Conservation (phyloP, 495 filamentous ascomycete species). For the Neurospora terricola region DNA sequence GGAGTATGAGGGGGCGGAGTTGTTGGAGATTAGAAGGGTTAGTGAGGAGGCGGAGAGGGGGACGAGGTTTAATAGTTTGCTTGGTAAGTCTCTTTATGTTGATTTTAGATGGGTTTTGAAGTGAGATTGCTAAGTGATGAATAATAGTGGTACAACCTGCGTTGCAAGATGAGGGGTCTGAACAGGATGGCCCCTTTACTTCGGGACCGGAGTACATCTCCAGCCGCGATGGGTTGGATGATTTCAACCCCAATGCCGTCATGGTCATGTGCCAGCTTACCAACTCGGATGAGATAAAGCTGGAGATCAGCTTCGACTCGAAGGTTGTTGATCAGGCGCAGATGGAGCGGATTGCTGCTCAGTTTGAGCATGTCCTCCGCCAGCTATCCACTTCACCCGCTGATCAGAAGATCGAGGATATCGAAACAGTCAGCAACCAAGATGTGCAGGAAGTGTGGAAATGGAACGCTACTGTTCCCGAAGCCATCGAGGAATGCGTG, state of each 20-base stretch:
- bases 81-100: background rate
- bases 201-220: background rate
- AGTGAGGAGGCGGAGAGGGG: background rate
- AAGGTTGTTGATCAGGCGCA: background rate
- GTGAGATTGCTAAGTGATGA: too few species aligned
- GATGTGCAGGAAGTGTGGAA: background rate
- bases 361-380: constrained; percentile 5
- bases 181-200: background rate
- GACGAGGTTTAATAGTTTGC: background rate
- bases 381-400: background rate
- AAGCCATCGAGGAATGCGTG: constrained; percentile 3
- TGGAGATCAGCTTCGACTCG: constrained; percentile 9
- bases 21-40: background rate
- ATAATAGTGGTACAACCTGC: background rate
- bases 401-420: background rate
- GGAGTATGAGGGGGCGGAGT: background rate
- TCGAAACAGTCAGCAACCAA: background rate
- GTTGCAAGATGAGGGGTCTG: background rate
- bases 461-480: constrained; percentile 7
- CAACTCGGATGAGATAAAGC: background rate
- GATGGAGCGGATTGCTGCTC: constrained; percentile 6
- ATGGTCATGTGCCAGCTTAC: background rate
- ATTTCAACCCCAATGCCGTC: background rate
- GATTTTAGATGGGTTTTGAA: too few species aligned
- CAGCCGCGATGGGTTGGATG: background rate